Base-by-base conservation (phyloP, 2,329 filamentous ascomycete genomes). In the Paraphaeosphaeria minitans region DNA sequence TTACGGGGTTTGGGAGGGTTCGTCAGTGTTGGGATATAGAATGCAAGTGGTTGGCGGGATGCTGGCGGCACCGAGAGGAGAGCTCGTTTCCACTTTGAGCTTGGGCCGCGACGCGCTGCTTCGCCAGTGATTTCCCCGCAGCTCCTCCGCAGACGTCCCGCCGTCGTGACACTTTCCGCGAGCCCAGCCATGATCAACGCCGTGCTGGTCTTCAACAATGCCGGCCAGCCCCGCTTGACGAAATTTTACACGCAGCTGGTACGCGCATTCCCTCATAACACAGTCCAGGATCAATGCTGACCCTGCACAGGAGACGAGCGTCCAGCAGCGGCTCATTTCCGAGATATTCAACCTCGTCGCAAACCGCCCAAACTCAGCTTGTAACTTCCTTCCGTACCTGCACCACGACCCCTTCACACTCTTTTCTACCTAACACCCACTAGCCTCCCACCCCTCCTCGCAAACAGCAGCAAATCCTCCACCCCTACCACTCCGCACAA, bases 221-320 rank as follows among this genome's bases (percentile, higher is more conserved):
- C 94, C 70, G 95, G 95, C 64, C 94, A 99, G 79, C 94, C 95
- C 39, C 90, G 95, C 56, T 85, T 99, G 76, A 98, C 94, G 70
- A 98, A 98, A 74, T 99, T 99, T 83, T 99, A 99, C 78, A 97
- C 94, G 1, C 94, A 98, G 77, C 87, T 99, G 66, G 94, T 96
- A 79, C 60, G 80, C 71, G 51, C 31, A 45, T 41, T 21, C 35
- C 42, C 7, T 19, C 13, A 19, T 21, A n/a, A n/a, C n/a, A n/a
- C n/a, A n/a, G 31, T 5, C 16, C 4, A n/a, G 21, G 13, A n/a
- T 48, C 12, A n/a, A 14, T 53, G n/a, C 60, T 60, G 37, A 62
- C 51, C 19, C 42, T 14, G 6, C 22, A 21, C 59, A 98, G 95
- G 95, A 99, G 80, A 98, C 95, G 22, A 92, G 91, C 78, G 96